These are phyloP conservation scores for Thelephora aurantiotincta DNA, from an alignment of 768 basidiomycete genomes.

Conservation along the genomic window DNA sequence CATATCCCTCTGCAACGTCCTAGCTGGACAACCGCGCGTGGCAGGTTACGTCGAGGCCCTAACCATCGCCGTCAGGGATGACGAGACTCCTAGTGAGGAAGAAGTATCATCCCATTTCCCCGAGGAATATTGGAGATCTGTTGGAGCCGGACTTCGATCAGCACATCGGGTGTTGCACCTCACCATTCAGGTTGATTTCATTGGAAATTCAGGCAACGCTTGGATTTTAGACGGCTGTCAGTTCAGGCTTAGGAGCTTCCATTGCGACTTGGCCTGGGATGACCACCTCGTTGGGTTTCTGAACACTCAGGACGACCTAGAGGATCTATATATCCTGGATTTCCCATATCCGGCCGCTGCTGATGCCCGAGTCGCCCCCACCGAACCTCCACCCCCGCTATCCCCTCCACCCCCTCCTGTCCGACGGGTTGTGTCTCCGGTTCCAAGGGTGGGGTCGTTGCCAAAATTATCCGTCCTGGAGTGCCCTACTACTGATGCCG, in stretches of 20 bases:
- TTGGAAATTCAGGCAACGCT: slow-evolving; percentile 15
- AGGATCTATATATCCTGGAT: slow-evolving; percentile 31
- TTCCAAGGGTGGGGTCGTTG: slow-evolving; percentile 14
- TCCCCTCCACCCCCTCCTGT: slow-evolving; percentile 8
- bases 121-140: slow-evolving; percentile 32
- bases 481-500: slow-evolving; percentile 58
- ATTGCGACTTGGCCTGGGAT: slow-evolving; percentile 60
- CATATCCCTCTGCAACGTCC: slow-evolving; percentile 30
- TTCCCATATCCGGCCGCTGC: slow-evolving; percentile 9
- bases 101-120: slow-evolving; percentile 12
- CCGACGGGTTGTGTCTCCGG: slow-evolving; percentile 13
- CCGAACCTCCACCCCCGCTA: background rate
- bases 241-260: slow-evolving; percentile 46
- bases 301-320: slow-evolving; percentile 28
- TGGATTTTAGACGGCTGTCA: slow-evolving; percentile 26
- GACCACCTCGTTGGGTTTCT: slow-evolving; percentile 37
- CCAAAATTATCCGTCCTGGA: slow-evolving; percentile 40
- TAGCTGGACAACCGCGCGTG: slow-evolving; percentile 33
- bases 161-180: slow-evolving; percentile 35
- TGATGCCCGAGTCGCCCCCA: too few species aligned
- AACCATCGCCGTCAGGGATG: slow-evolving; percentile 29
- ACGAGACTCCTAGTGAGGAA: slow-evolving; percentile 14
- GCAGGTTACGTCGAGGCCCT: slow-evolving; percentile 38
- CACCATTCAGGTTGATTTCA: slow-evolving; percentile 27
- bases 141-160: slow-evolving; percentile 35